Base-by-base conservation (phyloP, 2,329 filamentous ascomycete genomes). In the Sporothrix variecibatus region DNA sequence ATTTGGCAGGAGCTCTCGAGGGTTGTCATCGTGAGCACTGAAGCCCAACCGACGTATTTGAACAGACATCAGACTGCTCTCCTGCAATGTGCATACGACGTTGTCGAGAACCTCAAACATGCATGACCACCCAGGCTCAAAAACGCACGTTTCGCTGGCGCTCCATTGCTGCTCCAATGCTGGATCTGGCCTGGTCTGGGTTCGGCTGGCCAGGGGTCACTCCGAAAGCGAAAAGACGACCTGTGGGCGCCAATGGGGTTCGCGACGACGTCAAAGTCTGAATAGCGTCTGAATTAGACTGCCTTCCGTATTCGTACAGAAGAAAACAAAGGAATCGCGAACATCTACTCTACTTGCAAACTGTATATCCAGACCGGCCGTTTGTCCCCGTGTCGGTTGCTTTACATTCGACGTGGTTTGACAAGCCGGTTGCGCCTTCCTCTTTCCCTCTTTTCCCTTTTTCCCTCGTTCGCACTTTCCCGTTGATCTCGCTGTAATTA, bases 291-390 rank as follows among this genome's bases (percentile, higher is more conserved):
- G 65, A 11, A 68, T 31, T 49, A 69, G 46, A 69, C 20, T 53
- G 8, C 67, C 46, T 56, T 51, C 67, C 67, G 67, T 69, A 38
- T 69, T 69, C 20, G 67, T 69, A 53, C 46, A 15, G 46, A 34
- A 53, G 28, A 69, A 68, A 51, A 49, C 65, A 51, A 51, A 31
- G 40, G 17, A n/a, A 9, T 12, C 8, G 8, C 51, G 17, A n/a
- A 17, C 40, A 31, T 3, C 31, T 51, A 9, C 31, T 51, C 40
- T 46, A 46, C 43, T 17, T 46, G 43, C 12, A 46, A 4, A 43
- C 40, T 11, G 23, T 40, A 15, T 28, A 8, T 46, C 40, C 2
- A n/a, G 23, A 26, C 23, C 40, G 40, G 64, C 12, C 40, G 40
- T 46, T 67, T 46, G 38, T 17, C 62, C 62, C 38, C n/a, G 62